Percentiles rank a stretch among this genome's conserved stretches.
Evolutionary conservation across 2,329 filamentous ascomycete genomes (phyloP).

Genomic region (Aspergillus fructus): DNA sequence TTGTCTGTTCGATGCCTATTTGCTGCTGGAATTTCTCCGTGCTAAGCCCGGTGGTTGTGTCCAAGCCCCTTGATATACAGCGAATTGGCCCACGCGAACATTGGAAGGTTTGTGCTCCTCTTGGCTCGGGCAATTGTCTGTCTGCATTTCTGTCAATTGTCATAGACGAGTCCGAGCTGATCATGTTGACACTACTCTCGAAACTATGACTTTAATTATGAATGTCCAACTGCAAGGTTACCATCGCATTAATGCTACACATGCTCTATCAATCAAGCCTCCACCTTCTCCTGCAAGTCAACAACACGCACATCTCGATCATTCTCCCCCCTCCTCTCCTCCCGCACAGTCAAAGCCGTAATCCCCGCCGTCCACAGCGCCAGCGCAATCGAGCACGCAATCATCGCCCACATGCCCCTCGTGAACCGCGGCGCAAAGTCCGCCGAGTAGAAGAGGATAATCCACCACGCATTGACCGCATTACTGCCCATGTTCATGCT

Average conservation of each 20-base stretch:
- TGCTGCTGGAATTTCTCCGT: conserved; percentile 2
- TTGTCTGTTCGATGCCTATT: no score
- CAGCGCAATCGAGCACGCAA: conserved; percentile 13
- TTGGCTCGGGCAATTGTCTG: no score
- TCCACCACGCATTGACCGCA: conserved; percentile 72
- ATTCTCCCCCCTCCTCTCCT: not conserved
- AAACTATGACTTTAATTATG: no score
- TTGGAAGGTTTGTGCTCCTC: no score
- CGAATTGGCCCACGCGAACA: not conserved
- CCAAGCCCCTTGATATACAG: no score
- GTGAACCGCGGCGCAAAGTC: conserved; percentile 65
- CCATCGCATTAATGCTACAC: no score
- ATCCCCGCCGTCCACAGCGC: not conserved
- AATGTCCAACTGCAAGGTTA: no score
- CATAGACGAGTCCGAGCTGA: no score
- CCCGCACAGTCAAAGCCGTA: not conserved
- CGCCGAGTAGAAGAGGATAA: conserved; percentile 68
- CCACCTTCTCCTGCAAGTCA: not conserved
- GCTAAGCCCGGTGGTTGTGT: conserved; percentile 1
- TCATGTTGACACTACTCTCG: no score
- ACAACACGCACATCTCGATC: conserved; percentile 1
- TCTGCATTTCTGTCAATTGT: no score
- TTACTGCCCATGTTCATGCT: conserved; percentile 71
- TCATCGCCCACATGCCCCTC: conserved; percentile 43
- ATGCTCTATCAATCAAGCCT: no score